These are phyloP conservation scores for Vigna radiata DNA, from an alignment of 306 rosid species.

Conservation along the genomic window DNA sequence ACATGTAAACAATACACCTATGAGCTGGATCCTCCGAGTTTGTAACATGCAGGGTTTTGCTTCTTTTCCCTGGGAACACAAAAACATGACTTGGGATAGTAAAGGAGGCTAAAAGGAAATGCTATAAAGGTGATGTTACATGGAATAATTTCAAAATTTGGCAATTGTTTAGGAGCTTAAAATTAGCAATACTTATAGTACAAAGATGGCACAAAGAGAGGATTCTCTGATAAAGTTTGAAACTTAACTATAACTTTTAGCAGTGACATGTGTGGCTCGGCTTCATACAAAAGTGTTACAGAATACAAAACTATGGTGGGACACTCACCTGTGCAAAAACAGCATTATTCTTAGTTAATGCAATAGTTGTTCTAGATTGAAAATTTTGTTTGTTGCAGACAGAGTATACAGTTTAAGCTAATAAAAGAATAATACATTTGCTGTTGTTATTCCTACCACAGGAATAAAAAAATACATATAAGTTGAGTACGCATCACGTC, in stretches of 20 bases:
- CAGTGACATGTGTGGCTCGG: background rate
- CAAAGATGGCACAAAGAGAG: background rate
- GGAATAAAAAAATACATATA: background rate
- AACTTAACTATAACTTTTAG: background rate
- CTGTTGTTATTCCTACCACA: background rate
- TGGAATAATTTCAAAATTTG: conserved; percentile 26
- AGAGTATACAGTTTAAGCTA: background rate
- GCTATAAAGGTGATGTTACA: conserved; percentile 13
- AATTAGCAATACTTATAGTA: background rate
- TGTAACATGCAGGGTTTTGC: conserved; percentile 39
- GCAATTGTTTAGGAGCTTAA: conserved; percentile 11
- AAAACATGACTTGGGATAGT: conserved; percentile 24
- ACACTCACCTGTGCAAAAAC: background rate
- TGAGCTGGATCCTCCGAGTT: conserved; percentile 51
- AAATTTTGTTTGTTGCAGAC: background rate
- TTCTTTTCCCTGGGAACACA: conserved; percentile 40
- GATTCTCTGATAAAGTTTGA: background rate
- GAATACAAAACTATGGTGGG: background rate
- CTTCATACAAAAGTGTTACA: background rate
- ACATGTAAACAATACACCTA: conserved; percentile 39
- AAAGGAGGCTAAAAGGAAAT: conserved; percentile 33
- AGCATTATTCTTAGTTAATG: background rate
- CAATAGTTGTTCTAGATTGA: background rate
- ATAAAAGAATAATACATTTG: background rate
- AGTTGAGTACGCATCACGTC: background rate